Evolutionary conservation across 2,329 filamentous ascomycete species (phyloP), one percentile per base, ranked within the genome.

Genomic region (Cordyceps farinosa): DNA sequence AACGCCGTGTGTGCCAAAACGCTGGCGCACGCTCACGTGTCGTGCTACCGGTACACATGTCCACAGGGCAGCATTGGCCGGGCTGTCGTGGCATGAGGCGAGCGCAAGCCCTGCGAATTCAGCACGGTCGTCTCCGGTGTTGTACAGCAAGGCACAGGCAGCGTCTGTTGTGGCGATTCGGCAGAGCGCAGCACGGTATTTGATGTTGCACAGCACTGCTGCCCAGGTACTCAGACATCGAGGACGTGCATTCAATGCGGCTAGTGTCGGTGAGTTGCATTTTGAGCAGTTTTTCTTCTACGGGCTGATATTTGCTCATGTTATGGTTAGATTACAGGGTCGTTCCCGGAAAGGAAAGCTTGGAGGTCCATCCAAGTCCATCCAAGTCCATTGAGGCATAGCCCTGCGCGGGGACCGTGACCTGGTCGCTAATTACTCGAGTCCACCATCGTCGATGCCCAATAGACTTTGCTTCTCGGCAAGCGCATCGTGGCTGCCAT

Each of bases 241-340:
- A 10, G 56, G 56, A 51, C 56, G 56, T 59, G 56, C 56, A 51
- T 32, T 59, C 47, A 59, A 59, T 59, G 56, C 56, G 22, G 11
- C 11, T 11, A 40, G 38, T 22, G 22, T 40, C 11, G 38, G 38
- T 40, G 38, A 40, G 38, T 15, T 40, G 11, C 38, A 40, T 15
- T 40, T 38, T 15, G 22, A 22, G 22, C 22, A 22, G 22, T 22
- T 22, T 22, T 22, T 22, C 22, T 22, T 22, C 22, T 1, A 15
- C 38, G 15, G 38, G 13, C 15, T 3, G 38, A 38, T 38, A 38
- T 10, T 38, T 2, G 22, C 22, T 22, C 22, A 22, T 22, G 22
- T 22, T 38, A 38, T 13, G 38, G 22, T 22, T 22, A 40, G 38
- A 40, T 30, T 30, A 4, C 45, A 48, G 45, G 45, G 45, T 48